These are phyloP conservation scores for Aspergillus quadricinctus DNA, from an alignment of 2,329 filamentous ascomycete genomes.

Conservation along the genomic window DNA sequence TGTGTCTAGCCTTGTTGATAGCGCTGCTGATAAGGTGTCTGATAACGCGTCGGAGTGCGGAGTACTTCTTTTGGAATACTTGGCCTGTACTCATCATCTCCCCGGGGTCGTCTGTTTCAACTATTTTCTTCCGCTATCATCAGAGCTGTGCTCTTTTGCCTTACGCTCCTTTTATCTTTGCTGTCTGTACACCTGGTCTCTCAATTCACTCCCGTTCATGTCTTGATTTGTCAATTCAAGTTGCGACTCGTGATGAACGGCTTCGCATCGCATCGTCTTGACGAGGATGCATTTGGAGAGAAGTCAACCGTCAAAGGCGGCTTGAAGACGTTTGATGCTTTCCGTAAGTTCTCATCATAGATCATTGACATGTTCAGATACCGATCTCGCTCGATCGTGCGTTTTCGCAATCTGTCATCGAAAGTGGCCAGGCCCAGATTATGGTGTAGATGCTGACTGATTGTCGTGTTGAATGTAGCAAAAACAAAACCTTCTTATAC, in stretches of 20 bases:
- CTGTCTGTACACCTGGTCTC: neutral
- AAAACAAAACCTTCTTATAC: conserved; percentile 96
- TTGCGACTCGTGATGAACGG: conserved; percentile 63
- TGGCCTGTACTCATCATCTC: conserved; percentile 10
- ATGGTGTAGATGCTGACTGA: conserved; percentile 3
- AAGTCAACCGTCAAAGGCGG: conserved; percentile 53
- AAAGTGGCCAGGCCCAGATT: neutral
- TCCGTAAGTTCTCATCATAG: conserved; percentile 61
- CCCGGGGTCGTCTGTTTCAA: conserved; percentile 4
- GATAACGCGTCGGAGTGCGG: conserved; percentile 5
- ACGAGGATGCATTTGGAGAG: conserved; percentile 77
- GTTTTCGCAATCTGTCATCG: neutral
- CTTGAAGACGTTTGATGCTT: conserved; percentile 89
- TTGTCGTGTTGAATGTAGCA: conserved; percentile 50
- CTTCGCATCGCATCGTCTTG: conserved; percentile 64
- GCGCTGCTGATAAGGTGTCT: neutral
- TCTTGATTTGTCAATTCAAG: conserved; percentile 16
- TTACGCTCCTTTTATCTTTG: conserved; percentile 1
- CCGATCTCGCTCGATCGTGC: too few species aligned
- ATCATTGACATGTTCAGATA: neutral
- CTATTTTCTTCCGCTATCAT: neutral
- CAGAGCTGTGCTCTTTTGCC: neutral
- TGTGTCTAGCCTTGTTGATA: neutral
- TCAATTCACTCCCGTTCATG: conserved; percentile 21
- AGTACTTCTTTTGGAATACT: conserved; percentile 12